Evolutionary conservation across 1,284 basidiomycete genomes (phyloP), one percentile per base, ranked within the genome.

Genomic region (Schizophyllum commune): DNA sequence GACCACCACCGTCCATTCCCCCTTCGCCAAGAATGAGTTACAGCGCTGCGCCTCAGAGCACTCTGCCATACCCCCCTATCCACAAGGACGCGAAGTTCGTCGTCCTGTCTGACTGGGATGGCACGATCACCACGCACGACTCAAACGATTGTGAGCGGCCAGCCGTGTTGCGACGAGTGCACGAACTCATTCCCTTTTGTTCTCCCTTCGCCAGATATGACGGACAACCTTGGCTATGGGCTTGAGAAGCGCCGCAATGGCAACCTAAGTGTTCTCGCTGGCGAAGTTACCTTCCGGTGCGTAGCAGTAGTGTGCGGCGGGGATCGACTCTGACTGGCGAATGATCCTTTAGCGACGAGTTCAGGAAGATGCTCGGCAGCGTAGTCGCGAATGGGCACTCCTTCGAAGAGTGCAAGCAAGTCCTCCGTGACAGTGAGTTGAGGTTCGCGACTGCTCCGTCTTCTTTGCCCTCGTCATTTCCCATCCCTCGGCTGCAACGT

Each of bases 71-170:
- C 72, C 91, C 91, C 27, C 85, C 88, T 6, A 75, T 94, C 56
- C 85, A 94, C 75, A 77, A 78, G 60, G 85, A 90, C 75, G 91
- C 92, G 73, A 85, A 85, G 70, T 96, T 93, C 67, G 87, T 95
- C 32, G 89, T 92, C 47, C 79, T 96, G 54, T 91, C 92, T 60
- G 93, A 96, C 74, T 96, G 92, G 92, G 94, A 95, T 76, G 94
- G 93, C 68, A 96, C 92, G 21, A 96, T 96, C 74, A 96, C 93
- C 6, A 92, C 85, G 57, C 83, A 83, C 68, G 93, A 96, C 74
- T 93, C 91, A 20, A 96, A 96, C 74, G 94, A 96, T 70, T 94
- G 91, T 91, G 71, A 66, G 87, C 74, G 32, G 21, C 9, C 52
- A 39, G 27, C 33, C 15, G 57, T 54, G n/a, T 22, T 15, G n/a